phyloP scores from a whole-genome alignment of 768 basidiomycete genomes.

The Mrakia gelida region DNA sequence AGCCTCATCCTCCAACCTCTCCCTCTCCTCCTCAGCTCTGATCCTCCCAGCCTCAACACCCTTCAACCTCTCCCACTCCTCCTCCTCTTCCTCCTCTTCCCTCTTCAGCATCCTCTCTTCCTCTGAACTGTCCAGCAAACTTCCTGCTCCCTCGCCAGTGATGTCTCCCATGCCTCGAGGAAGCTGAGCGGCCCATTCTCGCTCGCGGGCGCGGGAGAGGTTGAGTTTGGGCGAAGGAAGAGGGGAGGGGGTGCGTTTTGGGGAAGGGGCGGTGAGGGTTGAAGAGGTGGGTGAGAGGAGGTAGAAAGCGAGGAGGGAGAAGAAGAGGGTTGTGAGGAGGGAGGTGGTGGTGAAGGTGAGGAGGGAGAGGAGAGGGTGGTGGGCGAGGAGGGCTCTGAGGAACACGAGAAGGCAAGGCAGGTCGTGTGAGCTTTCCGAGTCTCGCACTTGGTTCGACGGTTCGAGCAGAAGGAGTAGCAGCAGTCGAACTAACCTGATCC shows the following conservation, averaged over 20 bases:
- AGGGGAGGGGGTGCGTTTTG: background rate
- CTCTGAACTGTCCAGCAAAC: constrained; percentile 11
- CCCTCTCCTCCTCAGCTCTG: constrained; percentile 1
- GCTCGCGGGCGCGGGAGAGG: constrained; percentile 23
- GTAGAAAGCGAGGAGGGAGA: constrained; percentile 20
- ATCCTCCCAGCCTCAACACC: background rate
- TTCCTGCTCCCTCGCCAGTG: constrained; percentile 3
- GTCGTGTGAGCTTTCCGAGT: background rate
- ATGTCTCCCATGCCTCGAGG: constrained; percentile 19
- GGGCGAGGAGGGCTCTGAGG: constrained; percentile 13
- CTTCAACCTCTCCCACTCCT: constrained; percentile 12
- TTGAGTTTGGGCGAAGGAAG: background rate
- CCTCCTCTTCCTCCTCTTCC: constrained; percentile 9
- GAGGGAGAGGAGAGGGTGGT: constrained; percentile 11
- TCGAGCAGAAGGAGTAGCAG: background rate
- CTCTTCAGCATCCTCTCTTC: constrained; percentile 6
- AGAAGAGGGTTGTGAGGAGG: constrained; percentile 14
- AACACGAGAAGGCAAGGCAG: background rate
- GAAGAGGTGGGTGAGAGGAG: constrained; percentile 7
- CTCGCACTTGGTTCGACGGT: too few relatives aligned
- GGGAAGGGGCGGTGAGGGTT: background rate
- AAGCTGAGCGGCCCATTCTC: constrained; percentile 16
- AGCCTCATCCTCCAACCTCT: background rate
- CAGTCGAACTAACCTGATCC: constrained; percentile 10
- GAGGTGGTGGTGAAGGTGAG: constrained; percentile 16